Base-by-base conservation (phyloP, 805 yeast species). In the Hyphopichia homilentoma region DNA sequence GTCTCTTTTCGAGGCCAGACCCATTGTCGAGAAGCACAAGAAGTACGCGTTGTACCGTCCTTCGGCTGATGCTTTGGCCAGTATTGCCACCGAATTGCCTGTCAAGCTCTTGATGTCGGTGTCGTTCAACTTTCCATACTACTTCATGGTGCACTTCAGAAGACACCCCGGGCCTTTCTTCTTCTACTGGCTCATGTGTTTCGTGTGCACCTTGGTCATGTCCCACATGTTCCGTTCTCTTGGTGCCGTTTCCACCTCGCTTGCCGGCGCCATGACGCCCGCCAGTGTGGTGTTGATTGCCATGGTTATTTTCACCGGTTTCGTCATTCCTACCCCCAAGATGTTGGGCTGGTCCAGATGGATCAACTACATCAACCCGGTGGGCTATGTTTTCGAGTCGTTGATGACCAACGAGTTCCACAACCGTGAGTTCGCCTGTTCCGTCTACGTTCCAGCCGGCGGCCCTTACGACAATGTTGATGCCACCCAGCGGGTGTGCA, bases 41-140 rank as follows among this genome's bases (percentile, higher is more conserved):
- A 70, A 72, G 30, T 84, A 80, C 45, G 78, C 86, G 0, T 69
- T 84, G 36, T 85, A 81, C 52, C 77, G 79, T 37, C 88, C 89
- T 3, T 70, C 86, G 9, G 78, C 85, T 3, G 90, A 83, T 48
- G 83, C 86, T 1, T 44, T 84, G 4, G 80, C 86, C 0, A 63
- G 77, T 4, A 63, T 78, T 28, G 38, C 81, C 4, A 70, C 84
- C 3, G 81, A 77, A 31, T 54, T 84, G 38, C 89, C 90, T 3
- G 65, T 76, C 34, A 82, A 82, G 55, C 39, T 64, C 5, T 35
- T 45, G 15, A 54, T 52, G 54, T 54, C 65, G 4, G 35, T 51
- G 12, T 36, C 48, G 11, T 61, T 62, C 39, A 57, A 59, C 30
- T 37, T 62, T 35, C 47, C 50, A 2, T 48, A 57, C 30, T 62